phyloP scores from a whole-genome alignment of 257 asterid species.

The Primulina eburnea region DNA sequence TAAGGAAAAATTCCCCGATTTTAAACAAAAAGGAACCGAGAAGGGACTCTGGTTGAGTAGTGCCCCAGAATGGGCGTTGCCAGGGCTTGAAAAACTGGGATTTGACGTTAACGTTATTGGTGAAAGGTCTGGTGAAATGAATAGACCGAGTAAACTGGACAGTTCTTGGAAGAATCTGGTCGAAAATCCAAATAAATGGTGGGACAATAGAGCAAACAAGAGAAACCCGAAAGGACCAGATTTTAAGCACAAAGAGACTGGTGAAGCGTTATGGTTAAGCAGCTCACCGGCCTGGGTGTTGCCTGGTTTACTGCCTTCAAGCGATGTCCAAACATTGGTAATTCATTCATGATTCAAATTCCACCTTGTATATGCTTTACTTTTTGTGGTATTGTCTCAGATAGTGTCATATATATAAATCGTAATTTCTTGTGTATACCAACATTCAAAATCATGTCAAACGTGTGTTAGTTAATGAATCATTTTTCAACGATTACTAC shows the following conservation, averaged over 20 bases:
- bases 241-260: too few relatives aligned
- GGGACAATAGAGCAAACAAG: conserved; percentile 54
- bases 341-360: not conserved
- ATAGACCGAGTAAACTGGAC: conserved; percentile 23
- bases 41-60: conserved; percentile 51
- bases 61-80: conserved; percentile 60
- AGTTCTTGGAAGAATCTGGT: conserved; percentile 59
- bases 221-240: conserved; percentile 31
- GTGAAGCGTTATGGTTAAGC: not conserved
- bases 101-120: conserved; percentile 38
- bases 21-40: conserved; percentile 56
- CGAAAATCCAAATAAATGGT: conserved; percentile 61
- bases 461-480: not conserved
- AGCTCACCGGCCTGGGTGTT: not conserved
- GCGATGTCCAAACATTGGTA: not conserved
- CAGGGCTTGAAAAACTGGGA: conserved; percentile 47
- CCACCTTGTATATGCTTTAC: not conserved
- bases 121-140: not conserved
- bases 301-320: not conserved
- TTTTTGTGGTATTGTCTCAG: too few relatives aligned
- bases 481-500: not conserved
- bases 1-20: conserved; percentile 60
- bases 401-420: too few relatives aligned
- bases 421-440: not conserved
- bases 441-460: not conserved